Evolutionary conservation across 176 grass and related monocot genomes (phyloP).

Genomic region (Bothriochloa decipiens): DNA sequence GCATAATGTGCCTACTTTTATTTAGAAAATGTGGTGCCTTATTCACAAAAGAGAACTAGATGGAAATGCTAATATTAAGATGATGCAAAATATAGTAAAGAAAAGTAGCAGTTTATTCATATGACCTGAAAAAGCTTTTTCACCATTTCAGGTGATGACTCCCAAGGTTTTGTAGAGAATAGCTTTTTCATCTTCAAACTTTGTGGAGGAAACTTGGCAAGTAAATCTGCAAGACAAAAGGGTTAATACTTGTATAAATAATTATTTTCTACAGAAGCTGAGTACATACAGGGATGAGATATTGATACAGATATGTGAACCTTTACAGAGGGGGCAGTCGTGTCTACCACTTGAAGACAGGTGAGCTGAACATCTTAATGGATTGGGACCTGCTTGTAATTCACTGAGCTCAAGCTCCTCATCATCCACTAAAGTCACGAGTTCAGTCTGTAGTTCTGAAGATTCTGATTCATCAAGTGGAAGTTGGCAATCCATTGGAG

Average conservation of each 20-base stretch:
- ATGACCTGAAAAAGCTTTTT: conserved; percentile 98
- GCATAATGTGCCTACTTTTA: neutral
- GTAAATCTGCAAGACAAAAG: conserved; percentile 69
- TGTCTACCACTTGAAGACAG: conserved; percentile 87
- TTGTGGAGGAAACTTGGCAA: conserved; percentile 94
- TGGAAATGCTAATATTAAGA: conserved; percentile 2
- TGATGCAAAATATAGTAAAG: neutral
- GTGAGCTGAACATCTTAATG: conserved; percentile 91
- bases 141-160: conserved; percentile 84
- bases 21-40: neutral
- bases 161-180: conserved; percentile 83
- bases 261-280: conserved; percentile 23
- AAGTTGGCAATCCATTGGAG: conserved; percentile 72
- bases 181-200: conserved; percentile 91
- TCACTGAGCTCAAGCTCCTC: conserved; percentile 95
- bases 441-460: conserved; percentile 56
- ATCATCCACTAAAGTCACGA: conserved; percentile 70
- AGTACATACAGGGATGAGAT: neutral
- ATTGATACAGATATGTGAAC: conserved; percentile 33
- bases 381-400: conserved; percentile 87
- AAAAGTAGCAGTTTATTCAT: conserved; percentile 15
- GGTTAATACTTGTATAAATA: conserved; percentile 23
- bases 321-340: conserved; percentile 96
- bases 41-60: conserved; percentile 18
- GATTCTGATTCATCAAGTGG: conserved; percentile 59